phyloP scores from a whole-genome alignment of 179 eudicot genomes.

The Patellifolia procumbens region DNA sequence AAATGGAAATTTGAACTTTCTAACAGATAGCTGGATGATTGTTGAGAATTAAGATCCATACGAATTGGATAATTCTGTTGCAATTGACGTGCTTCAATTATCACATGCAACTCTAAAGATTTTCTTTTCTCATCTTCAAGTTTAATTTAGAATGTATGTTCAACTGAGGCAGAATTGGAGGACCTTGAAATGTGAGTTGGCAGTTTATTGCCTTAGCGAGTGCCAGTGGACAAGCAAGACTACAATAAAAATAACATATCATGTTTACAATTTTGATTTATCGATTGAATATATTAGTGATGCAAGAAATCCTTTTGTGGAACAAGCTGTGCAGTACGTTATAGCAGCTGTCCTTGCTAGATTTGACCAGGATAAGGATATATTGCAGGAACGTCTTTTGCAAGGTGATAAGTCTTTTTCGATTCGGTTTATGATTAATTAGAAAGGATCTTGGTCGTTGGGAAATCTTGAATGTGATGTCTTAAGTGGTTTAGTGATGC shows the following conservation, averaged over 20 bases:
- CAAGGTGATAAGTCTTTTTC: slow-evolving; percentile 50
- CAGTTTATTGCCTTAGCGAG: neutral
- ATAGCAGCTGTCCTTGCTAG: slow-evolving; percentile 80
- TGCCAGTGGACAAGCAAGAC: neutral
- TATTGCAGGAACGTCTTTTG: slow-evolving; percentile 61
- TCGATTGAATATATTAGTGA: no score
- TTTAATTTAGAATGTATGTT: neutral
- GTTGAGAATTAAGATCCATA: neutral
- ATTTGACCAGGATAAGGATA: slow-evolving; percentile 55
- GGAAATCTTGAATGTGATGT: slow-evolving; percentile 30
- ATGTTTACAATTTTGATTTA: slow-evolving; percentile 4
- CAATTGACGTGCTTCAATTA: neutral
- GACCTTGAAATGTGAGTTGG: neutral
- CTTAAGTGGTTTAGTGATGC: slow-evolving; percentile 50
- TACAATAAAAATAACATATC: neutral
- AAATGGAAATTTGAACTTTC: neutral
- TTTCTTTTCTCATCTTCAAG: neutral
- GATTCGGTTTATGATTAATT: slow-evolving; percentile 4
- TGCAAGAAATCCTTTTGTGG: slow-evolving; percentile 89
- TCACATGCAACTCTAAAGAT: slow-evolving; percentile 5
- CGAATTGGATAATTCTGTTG: slow-evolving; percentile 1
- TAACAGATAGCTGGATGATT: neutral
- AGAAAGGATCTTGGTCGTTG: neutral
- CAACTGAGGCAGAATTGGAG: neutral
- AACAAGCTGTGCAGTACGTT: slow-evolving; percentile 89